Percentiles rank a stretch among this genome's conserved stretches.
phyloP scores from a whole-genome alignment of 73 alveolate species.

The Effrenium voratum region DNA sequence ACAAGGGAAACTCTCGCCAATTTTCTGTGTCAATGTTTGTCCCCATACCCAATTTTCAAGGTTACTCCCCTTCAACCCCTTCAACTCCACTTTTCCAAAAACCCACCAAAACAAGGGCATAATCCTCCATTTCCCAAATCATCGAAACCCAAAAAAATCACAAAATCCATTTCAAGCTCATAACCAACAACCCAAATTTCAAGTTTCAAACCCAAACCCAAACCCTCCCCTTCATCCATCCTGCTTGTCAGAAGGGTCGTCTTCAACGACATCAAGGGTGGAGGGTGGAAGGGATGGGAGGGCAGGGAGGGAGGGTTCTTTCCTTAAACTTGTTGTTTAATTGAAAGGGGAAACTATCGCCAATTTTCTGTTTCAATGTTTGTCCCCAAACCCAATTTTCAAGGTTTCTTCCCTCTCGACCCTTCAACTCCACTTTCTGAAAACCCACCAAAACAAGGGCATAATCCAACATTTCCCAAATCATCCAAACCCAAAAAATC shows the following conservation, averaged over 20 bases:
- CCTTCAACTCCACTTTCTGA: too few species aligned
- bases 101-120: not conserved
- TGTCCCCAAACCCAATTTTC: too few species aligned
- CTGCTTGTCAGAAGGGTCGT: not conserved
- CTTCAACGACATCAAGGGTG: not conserved
- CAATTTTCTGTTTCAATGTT: too few species aligned
- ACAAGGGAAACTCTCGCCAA: not conserved
- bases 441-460: too few species aligned
- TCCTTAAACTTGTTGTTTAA: not conserved
- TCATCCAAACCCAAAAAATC: too few species aligned
- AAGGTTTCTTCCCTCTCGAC: too few species aligned
- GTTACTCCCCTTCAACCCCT: not conserved
- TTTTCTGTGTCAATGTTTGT: not conserved
- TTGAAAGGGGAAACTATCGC: too few species aligned
- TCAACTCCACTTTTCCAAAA: not conserved
- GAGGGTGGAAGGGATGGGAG: not conserved
- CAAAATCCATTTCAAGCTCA: too few species aligned
- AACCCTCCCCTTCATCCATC: not conserved
- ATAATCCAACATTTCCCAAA: too few species aligned
- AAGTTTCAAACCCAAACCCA: too few species aligned
- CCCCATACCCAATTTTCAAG: not conserved
- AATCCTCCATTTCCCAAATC: too few species aligned
- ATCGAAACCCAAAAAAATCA: not conserved
- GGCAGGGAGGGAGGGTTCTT: not conserved
- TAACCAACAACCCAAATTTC: too few species aligned